Evolutionary conservation across 805 yeast genomes (phyloP), one percentile per base, ranked within the genome.

Genomic region (Barnettozyma populi): DNA sequence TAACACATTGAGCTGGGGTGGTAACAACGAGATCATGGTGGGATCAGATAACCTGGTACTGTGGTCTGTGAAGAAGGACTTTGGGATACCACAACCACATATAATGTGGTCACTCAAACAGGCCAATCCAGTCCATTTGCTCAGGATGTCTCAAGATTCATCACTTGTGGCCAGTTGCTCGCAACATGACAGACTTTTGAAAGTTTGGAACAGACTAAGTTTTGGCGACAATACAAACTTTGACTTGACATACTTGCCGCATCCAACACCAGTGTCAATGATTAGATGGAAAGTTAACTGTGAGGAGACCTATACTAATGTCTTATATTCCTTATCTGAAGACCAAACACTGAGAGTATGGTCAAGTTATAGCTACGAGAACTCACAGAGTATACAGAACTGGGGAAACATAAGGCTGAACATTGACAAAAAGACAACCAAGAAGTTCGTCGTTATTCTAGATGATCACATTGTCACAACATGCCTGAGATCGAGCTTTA

Each of bases 191-290:
- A 71, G 72, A 32, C 68, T 85, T 13, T 80, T 87, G 25, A 88
- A 87, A 59, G 71, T 88, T 2, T 90, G 96, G 96, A 73, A 81
- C 46, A 69, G 97, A 44, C 71, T 80, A 7, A 76, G 84, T 7
- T 86, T 81, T 57, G 89, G 75, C 24, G 80, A 78, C 32, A 74
- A 79, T 36, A 73, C 82, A 7, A 72, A 74, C 24, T 89, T 88
- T 61, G 94, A 85, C 56, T 67, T 88, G 52, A 68, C 79, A 0
- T 82, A 85, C 56, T 65, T 89, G 20, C 73, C 78, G n/a, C 95
- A 86, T 59, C 80, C 83, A 2, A 59, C 72, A 1, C 73, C 73
- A 45, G 79, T 90, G 0, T 71, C 80, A 0, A 69, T 70, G 31
- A 61, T 83, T 35, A 70, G 82, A 47, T 85, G 92, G 90, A 75